Evolutionary conservation across 2,329 filamentous ascomycete species (phyloP).

Genomic region (Hypoxylon sp.): DNA sequence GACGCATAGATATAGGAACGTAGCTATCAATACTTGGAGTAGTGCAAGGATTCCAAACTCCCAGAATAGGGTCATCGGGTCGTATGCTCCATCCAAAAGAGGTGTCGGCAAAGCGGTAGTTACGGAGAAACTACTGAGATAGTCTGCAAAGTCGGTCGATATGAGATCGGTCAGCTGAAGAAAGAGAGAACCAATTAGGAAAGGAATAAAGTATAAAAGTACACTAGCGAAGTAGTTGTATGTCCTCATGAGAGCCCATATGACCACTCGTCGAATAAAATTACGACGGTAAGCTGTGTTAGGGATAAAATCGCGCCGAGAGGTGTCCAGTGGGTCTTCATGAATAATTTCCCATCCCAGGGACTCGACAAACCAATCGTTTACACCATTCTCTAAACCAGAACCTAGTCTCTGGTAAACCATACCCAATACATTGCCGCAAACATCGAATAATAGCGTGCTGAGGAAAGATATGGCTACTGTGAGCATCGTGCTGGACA

Average conservation of each 20-base stretch:
- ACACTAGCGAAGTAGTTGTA: conserved; percentile 23
- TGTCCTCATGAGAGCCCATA: not conserved
- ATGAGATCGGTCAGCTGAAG: conserved; percentile 16
- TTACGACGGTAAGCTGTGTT: conserved; percentile 22
- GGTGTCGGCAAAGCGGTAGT: conserved; percentile 40
- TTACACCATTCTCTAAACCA: not conserved
- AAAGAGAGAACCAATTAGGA: not conserved
- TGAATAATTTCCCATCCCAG: conserved; percentile 39
- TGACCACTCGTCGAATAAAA: conserved; percentile 15
- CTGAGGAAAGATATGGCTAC: conserved; percentile 43
- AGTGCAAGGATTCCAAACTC: conserved; percentile 41
- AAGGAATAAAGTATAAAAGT: not conserved
- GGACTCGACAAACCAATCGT: conserved; percentile 18
- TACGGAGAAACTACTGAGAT: conserved; percentile 23
- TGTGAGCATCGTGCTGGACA: conserved; percentile 31
- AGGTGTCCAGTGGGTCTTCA: conserved; percentile 20
- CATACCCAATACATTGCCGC: conserved; percentile 30
- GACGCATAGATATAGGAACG: conserved; percentile 42
- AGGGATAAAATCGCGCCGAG: conserved; percentile 3
- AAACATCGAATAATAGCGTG: conserved; percentile 45
- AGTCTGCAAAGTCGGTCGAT: conserved; percentile 18
- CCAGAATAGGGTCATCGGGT: conserved; percentile 27
- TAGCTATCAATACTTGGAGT: conserved; percentile 42
- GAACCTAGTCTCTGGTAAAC: not conserved
- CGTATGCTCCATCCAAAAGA: conserved; percentile 6